Base-by-base conservation (phyloP, 2,329 filamentous ascomycete species). In the Harringtonia lauricola region DNA sequence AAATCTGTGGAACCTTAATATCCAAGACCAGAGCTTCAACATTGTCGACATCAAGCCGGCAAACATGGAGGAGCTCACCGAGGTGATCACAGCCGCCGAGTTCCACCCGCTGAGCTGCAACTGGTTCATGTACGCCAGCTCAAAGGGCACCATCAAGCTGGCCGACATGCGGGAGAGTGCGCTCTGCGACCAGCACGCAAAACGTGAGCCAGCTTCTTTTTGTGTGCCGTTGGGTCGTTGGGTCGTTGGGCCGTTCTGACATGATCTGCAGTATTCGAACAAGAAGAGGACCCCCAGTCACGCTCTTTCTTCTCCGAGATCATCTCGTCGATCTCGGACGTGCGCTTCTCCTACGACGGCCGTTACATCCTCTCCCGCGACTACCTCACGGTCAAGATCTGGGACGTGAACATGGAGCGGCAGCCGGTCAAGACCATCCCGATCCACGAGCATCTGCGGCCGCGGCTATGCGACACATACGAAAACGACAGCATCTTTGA, bases 41-140 rank as follows among this genome's bases (percentile, higher is more conserved):
- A 98, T 98, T 60, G 92, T 98, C 49, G 92, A 98, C 63, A 98
- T 98, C 72, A 98, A 98, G 66, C 92, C 92, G 9, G 92, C 92
- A 34, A 98, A 98, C 64, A 98, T 98, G 92, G 92, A 98, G 66
- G 92, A 98, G 69, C 73, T 98, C 52, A 98, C 92, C 1, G 92
- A 98, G 64, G 92, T 98, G 54, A 96, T 98, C 59, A 98, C 92
- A 13, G 92, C 92, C 35, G 92, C 92, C 43, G 92, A 98, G 60
- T 98, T 98, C 58, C 92, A 98, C 60, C 92, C 92, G 7, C 72
- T 82, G 57, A 95, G 89, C 71, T 98, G 92, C 74, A 96, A 98
- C 66, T 95, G 87, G 88, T 96, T 98, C 70, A 98, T 98, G 90
- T 98, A 96, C 63, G 92, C 92, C 55, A 96, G 90, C 64, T 95